These are phyloP conservation scores for Neohortaea acidophila DNA, from an alignment of 495 filamentous ascomycete species.

Conservation along the genomic window DNA sequence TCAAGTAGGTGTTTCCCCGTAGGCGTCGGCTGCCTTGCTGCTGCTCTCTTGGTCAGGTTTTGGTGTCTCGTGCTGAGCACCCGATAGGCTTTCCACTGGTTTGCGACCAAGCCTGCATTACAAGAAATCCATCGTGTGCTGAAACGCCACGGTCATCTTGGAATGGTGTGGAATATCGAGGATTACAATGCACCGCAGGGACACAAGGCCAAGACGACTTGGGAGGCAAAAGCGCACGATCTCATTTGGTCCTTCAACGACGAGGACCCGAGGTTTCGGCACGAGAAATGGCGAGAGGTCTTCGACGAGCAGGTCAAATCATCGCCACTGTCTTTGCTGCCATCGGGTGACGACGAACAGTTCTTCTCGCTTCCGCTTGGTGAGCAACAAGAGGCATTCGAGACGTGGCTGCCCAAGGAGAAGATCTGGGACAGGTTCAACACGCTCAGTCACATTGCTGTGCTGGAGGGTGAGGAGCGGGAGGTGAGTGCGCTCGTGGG, in stretches of 20 bases:
- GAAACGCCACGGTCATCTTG: slow-evolving; percentile 35
- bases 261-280: slow-evolving; percentile 36
- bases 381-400: slow-evolving; percentile 12
- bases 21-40: neutral
- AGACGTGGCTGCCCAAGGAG: slow-evolving; percentile 28
- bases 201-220: slow-evolving; percentile 8
- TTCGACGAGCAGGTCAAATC: slow-evolving; percentile 19
- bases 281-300: slow-evolving; percentile 24
- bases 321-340: slow-evolving; percentile 13
- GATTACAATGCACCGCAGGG: slow-evolving; percentile 15
- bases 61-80: slow-evolving; percentile 5
- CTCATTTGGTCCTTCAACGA: slow-evolving; percentile 20
- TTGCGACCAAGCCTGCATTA: slow-evolving; percentile 41
- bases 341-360: slow-evolving; percentile 9
- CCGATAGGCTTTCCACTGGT: slow-evolving; percentile 32
- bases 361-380: slow-evolving; percentile 18
- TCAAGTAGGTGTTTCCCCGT: slow-evolving; percentile 41
- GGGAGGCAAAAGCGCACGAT: slow-evolving; percentile 14
- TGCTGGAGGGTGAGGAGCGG: slow-evolving; percentile 34
- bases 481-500: slow-evolving; percentile 24
- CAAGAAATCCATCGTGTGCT: slow-evolving; percentile 44
- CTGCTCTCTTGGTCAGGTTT: neutral
- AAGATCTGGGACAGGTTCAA: slow-evolving; percentile 39
- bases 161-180: slow-evolving; percentile 38
- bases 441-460: slow-evolving; percentile 46